Evolutionary conservation across 176 grass and related monocot species (phyloP).

Genomic region (Carex parvula): DNA sequence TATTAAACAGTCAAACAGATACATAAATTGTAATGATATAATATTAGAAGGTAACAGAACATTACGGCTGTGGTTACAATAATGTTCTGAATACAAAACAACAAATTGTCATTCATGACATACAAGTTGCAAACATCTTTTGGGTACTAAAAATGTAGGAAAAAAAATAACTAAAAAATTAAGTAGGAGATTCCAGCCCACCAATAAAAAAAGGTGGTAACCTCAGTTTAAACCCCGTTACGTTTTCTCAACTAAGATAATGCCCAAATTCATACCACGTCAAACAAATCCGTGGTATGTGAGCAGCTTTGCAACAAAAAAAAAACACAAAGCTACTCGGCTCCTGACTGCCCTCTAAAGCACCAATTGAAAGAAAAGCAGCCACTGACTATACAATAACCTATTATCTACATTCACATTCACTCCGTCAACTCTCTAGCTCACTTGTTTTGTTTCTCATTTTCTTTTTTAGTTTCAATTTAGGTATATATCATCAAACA

Average conservation of each 20-base stretch:
- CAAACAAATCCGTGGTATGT: background rate
- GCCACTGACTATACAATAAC: background rate
- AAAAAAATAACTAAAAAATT: background rate
- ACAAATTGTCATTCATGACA: conserved; percentile 4
- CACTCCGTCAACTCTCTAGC: background rate
- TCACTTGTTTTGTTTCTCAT: background rate
- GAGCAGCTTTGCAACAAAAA: conserved; percentile 23
- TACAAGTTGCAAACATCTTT: background rate
- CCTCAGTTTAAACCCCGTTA: background rate
- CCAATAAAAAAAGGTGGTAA: conserved; percentile 9
- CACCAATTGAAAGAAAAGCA: background rate
- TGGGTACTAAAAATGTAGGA: background rate
- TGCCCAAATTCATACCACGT: background rate
- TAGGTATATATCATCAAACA: background rate
- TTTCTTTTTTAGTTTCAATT: background rate
- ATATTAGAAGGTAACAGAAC: background rate
- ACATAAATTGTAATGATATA: background rate
- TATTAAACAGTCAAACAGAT: background rate
- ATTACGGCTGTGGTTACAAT: background rate
- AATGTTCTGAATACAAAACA: background rate
- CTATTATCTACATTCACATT: conserved; percentile 24
- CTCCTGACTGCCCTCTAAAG: background rate
- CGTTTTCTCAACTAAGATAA: conserved; percentile 2
- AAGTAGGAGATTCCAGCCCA: background rate
- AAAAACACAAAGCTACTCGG: conserved; percentile 16